Evolutionary conservation across 495 filamentous ascomycete genomes (phyloP).

Genomic region (Lophiotrema nucula): DNA sequence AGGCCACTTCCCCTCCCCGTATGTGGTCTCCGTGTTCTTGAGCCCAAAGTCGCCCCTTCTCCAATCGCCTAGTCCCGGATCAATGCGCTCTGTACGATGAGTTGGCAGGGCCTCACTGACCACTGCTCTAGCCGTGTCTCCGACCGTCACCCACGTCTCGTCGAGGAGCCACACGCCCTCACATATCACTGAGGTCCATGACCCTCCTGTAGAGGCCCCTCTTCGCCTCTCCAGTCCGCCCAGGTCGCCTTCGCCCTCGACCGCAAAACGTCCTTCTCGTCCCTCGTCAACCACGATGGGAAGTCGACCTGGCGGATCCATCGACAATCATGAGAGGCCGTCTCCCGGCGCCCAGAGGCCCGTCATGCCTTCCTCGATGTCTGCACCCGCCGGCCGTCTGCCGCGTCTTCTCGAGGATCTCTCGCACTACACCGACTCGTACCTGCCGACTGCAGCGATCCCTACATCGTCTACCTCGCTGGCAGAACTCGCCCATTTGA

Average conservation of each 20-base stretch:
- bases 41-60: background rate
- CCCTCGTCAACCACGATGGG: slow-evolving; percentile 30
- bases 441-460: slow-evolving; percentile 40
- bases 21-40: slow-evolving; percentile 14
- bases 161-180: slow-evolving; percentile 35
- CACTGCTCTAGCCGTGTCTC: slow-evolving; percentile 25
- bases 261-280: slow-evolving; percentile 9
- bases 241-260: slow-evolving; percentile 33
- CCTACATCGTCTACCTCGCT: slow-evolving; percentile 58
- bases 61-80: slow-evolving; percentile 27
- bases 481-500: slow-evolving; percentile 68
- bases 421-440: slow-evolving; percentile 42
- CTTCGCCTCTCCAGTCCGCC: slow-evolving; percentile 33
- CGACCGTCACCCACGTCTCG: slow-evolving; percentile 36
- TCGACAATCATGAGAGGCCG: slow-evolving; percentile 33
- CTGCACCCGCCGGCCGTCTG: slow-evolving; percentile 45
- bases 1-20: slow-evolving; percentile 29
- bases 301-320: slow-evolving; percentile 33
- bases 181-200: slow-evolving; percentile 23
- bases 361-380: slow-evolving; percentile 34
- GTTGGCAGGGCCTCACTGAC: slow-evolving; percentile 31
- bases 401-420: slow-evolving; percentile 45
- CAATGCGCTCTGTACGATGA: slow-evolving; percentile 37
- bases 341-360: slow-evolving; percentile 24
- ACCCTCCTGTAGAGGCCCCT: slow-evolving; percentile 23